Percentiles rank a stretch among this genome's conserved stretches.
phyloP scores from a whole-genome alignment of 2,329 filamentous ascomycete genomes.

The Phialemoniopsis sp. region DNA sequence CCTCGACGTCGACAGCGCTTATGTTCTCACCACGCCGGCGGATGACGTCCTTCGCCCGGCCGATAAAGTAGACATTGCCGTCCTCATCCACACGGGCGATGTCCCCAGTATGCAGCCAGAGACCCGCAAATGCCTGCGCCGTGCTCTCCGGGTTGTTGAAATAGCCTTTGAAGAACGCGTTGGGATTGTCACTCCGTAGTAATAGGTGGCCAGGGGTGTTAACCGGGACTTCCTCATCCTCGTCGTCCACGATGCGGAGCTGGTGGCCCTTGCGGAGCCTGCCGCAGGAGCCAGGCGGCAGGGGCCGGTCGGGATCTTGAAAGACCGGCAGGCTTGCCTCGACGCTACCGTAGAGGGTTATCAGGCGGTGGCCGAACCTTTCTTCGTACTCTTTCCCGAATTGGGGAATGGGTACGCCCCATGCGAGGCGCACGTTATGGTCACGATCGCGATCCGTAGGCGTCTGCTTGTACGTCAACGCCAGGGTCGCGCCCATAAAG shows the following conservation, averaged over 20 bases:
- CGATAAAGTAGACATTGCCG: conserved; percentile 1
- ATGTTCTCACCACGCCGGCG: conserved; percentile 1
- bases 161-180: conserved; percentile 1
- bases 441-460: not conserved
- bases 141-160: conserved; percentile 1
- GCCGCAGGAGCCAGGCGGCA: too few relatives aligned
- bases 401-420: not conserved
- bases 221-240: not conserved
- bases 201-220: not conserved
- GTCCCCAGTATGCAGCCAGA: conserved; percentile 1
- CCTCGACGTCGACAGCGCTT: not conserved
- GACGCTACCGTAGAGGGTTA: too few relatives aligned
- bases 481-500: conserved; percentile 75
- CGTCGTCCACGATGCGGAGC: not conserved
- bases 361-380: too few relatives aligned
- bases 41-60: not conserved
- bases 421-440: conserved; percentile 1
- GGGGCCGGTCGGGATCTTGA: too few relatives aligned
- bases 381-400: too few relatives aligned
- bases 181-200: not conserved
- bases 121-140: not conserved
- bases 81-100: not conserved
- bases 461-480: conserved; percentile 1
- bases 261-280: too few relatives aligned
- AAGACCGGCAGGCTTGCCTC: too few relatives aligned